Base-by-base conservation (phyloP, 257 asterid species). In the Nicotiana attenuata region DNA sequence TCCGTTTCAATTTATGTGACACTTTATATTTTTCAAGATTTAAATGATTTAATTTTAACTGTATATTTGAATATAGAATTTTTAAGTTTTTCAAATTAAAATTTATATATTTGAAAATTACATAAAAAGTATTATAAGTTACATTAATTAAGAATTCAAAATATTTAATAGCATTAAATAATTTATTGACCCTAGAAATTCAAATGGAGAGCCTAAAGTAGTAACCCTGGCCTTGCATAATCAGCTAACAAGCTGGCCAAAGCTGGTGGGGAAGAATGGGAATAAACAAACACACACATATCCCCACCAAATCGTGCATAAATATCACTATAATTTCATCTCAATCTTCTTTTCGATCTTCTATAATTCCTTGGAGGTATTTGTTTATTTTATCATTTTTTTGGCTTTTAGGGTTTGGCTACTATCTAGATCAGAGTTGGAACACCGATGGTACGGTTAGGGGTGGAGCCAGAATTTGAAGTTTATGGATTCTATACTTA, bases 181-280 rank as follows among this genome's bases (percentile, higher is more conserved):
- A 38, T 38, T 38, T 38, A 38, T 38, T 38, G 10, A 38, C 47
- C 0, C 10, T 7, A 0, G 3, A 38, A 38, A 38, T 38, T 38
- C 10, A 38, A 38, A 7, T 7, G 10, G 47, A 38, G 10, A 38
- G 15, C 85, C 84, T 41, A 87, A 85, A 85, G 88, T 81, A 78
- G 76, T 38, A 89, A 77, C 79, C 73, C 79, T 77, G 82, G 85
- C 85, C 45, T 50, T 20, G 50, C 2, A 75, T 81, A 84, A 81
- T 47, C 73, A 84, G 55, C 91, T 83, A 66, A 80, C 88, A 84
- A 89, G 92, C 92, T 92, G 94, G 97, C 89, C 84, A 81, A 82
- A 86, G 80, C 82, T 35, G 67, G 81, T 71, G 84, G 82, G 9
- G 63, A 78, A 65, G 80, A 76, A 81, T 83, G 61, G 78, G 52